Conservation (phyloP, 106 monocot species). For the Gastrodia elata region DNA sequence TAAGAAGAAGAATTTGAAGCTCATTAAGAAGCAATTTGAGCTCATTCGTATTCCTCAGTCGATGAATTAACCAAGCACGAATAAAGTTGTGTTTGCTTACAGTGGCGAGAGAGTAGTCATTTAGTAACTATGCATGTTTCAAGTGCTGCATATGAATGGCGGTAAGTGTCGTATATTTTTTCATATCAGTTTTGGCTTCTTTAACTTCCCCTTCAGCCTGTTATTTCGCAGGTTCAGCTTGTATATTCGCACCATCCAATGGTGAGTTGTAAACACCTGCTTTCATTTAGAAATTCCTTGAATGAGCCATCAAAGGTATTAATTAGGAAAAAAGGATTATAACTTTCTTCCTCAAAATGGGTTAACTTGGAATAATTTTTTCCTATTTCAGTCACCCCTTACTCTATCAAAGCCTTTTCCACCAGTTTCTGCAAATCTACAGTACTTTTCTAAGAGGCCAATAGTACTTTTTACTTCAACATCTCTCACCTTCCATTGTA, state of each 20-base stretch:
- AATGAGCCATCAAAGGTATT: too few relatives aligned
- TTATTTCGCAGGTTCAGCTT: constrained; percentile 83
- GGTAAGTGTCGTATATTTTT: not conserved
- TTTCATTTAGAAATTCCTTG: not conserved
- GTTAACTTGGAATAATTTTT: constrained; percentile 94
- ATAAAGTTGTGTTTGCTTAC: too few relatives aligned
- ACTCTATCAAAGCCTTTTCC: constrained; percentile 97
- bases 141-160: too few relatives aligned
- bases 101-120: too few relatives aligned
- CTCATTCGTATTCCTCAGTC: too few relatives aligned
- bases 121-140: too few relatives aligned
- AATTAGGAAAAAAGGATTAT: not conserved
- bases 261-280: constrained; percentile 96
- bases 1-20: too few relatives aligned
- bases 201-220: constrained; percentile 67
- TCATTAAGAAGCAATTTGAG: too few relatives aligned
- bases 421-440: constrained; percentile 90
- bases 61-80: too few relatives aligned
- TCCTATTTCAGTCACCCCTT: constrained; percentile 91
- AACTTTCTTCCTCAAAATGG: constrained; percentile 89
- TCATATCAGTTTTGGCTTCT: constrained; percentile 77
- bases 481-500: too few relatives aligned
- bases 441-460: not conserved
- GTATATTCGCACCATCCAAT: constrained; percentile 98
- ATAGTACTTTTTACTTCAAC: not conserved